Evolutionary conservation across 148 eudicot genomes (phyloP).

Genomic region (Rhododendron kiyosumense): DNA sequence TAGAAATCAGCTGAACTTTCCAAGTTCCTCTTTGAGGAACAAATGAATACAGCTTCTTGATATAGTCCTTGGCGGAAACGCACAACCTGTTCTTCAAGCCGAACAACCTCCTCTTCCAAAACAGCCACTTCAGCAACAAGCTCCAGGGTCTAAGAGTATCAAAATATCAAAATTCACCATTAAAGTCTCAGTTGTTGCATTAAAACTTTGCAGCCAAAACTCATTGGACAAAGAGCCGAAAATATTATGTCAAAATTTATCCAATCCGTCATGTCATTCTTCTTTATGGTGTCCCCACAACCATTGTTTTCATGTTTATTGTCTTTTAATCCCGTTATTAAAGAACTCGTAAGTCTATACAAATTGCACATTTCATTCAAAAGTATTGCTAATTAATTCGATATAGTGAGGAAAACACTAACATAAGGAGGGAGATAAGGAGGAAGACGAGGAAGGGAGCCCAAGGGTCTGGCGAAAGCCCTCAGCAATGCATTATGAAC

Average conservation of each 20-base stretch:
- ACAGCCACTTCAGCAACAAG: constrained; percentile 89
- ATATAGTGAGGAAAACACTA: constrained; percentile 13
- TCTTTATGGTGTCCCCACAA: background rate
- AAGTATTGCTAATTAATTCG: too few species aligned
- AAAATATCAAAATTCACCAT: constrained; percentile 6
- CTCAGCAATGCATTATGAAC: constrained; percentile 74
- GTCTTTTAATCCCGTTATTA: background rate
- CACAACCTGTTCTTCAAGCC: constrained; percentile 77
- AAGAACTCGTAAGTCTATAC: background rate
- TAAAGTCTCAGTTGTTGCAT: background rate
- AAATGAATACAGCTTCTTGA: background rate
- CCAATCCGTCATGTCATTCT: background rate
- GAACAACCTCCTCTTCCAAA: constrained; percentile 78
- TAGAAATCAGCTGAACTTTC: constrained; percentile 21
- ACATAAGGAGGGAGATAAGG: constrained; percentile 74
- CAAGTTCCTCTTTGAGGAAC: background rate
- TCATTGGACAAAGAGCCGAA: background rate
- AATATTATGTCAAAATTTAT: background rate
- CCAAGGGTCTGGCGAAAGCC: constrained; percentile 73
- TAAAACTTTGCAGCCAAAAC: background rate
- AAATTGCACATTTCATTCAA: background rate
- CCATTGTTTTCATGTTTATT: background rate
- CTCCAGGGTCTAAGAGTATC: constrained; percentile 49
- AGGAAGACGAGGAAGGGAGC: constrained; percentile 79
- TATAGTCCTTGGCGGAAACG: constrained; percentile 25